Base-by-base conservation (phyloP, 805 yeast genomes). In the Saturnispora halmiae region DNA sequence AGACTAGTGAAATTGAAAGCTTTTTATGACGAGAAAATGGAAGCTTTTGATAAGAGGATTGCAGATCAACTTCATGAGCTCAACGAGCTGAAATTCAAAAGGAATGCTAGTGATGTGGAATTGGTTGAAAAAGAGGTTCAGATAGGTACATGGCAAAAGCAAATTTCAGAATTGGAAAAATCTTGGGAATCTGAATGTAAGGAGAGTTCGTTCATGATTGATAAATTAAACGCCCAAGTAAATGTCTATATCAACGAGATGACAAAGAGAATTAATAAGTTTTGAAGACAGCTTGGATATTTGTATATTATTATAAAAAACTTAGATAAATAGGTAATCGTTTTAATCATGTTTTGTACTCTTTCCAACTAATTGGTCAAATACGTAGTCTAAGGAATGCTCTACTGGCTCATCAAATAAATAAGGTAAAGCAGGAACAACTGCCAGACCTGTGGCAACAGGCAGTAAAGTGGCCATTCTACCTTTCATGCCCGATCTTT, bases 381-480 rank as follows among this genome's bases (percentile, higher is more conserved):
- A 82, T 1, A 70, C 63, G 53, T 61, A 70, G 48, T 79, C 90
- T 22, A 82, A 66, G 0, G 75, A 77, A 24, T 70, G 66, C 55
- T 84, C 94, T 21, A 82, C 85, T 1, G 94, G 94, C 59, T 82
- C 83, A 59, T 83, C 94, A 50, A 83, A 83, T 49, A 82, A 53
- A 53, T 77, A 81, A 3, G 94, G 94, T 47, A 83, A 65, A 22
- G 77, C 61, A 1, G 94, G 94, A 27, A 83, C 92, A 26, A 82
- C 72, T 1, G 81, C 77, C 49, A 83, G 65, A 32, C 94, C 94
- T 19, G 80, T 48, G n/a, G 70, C 83, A 22, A 82, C 88, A 1
- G 94, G 94, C 4, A 88, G 88, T 58, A 73, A 82, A 0, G 76
- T 65, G 51, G 72, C 73, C 44, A 83, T 39, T 1, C 61, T 43